A percentile compares a stretch with the other conserved stretches of the same genome.
These are phyloP conservation scores for Thermothelomyces thermophilus DNA, from an alignment of 2,329 filamentous ascomycete genomes.

Conservation along the genomic window DNA sequence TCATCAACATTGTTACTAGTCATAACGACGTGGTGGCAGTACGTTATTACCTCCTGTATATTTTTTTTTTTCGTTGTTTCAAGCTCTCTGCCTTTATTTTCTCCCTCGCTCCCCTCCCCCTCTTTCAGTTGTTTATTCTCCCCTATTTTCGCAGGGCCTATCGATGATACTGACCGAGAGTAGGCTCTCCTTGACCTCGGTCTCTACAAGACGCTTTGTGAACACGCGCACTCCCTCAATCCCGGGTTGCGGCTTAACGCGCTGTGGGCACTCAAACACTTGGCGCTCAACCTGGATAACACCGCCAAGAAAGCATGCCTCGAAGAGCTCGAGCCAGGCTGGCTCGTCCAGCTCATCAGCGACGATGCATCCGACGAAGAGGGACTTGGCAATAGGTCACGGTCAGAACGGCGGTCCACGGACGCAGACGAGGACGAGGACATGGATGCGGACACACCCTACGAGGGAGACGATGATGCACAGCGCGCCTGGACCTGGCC, in stretches of 20 bases:
- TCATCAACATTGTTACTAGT: conserved; percentile 80
- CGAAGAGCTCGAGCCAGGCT: conserved; percentile 68
- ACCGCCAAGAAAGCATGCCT: conserved; percentile 71
- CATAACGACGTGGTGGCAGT: conserved; percentile 89
- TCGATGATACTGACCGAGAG: conserved; percentile 17
- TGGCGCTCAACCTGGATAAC: conserved; percentile 66
- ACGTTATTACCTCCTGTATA: conserved; percentile 34
- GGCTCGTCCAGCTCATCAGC: conserved; percentile 73
- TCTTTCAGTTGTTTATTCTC: too few species aligned
- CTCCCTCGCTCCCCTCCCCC: too few species aligned
- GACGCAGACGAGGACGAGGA: conserved; percentile 46
- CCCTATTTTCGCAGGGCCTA: not conserved
- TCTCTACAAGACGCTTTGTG: conserved; percentile 69
- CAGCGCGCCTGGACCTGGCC: conserved; percentile 20
- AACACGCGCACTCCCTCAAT: conserved; percentile 75
- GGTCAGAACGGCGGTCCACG: conserved; percentile 16
- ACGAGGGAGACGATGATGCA: conserved; percentile 28
- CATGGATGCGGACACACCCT: conserved; percentile 42
- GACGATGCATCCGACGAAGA: conserved; percentile 50
- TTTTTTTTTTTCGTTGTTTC: too few species aligned
- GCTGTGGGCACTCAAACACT: conserved; percentile 89
- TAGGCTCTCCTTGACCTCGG: conserved; percentile 67
- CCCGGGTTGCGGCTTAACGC: conserved; percentile 76
- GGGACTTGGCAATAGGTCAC: conserved; percentile 34
- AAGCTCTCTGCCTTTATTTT: too few species aligned